Base-by-base conservation (phyloP, 768 basidiomycete genomes). In the Rhodotorula paludigena region DNA sequence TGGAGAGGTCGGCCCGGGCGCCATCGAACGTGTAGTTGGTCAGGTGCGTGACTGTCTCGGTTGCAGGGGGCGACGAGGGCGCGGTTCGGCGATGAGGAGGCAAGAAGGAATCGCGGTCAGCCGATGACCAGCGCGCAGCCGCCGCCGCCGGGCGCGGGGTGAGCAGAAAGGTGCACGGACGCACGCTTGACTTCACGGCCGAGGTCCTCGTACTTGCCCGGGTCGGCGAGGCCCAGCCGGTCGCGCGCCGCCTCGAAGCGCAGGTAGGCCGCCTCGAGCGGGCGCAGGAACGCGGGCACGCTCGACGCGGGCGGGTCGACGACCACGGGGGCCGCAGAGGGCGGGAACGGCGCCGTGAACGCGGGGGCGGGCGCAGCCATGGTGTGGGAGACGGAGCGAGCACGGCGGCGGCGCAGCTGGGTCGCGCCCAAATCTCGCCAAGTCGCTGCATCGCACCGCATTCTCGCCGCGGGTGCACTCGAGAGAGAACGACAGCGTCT, bases 1-100 rank as follows among this genome's bases (percentile, higher is more conserved):
- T 99, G 55, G 90, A 88, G 74, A 98, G 82, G 82, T 99, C 96
- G 39, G 94, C 96, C 74, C 93, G 84, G 35, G 89, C 96, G 72
- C 96, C 96, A 82, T 99, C 96, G 78, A 98, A 98, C 77, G 92
- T 86, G 81, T 88, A 94, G 82, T 94, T 96, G 52, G 87, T 89
- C 57, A 97, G 80, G 76, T 91, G 91, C 20, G 92, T 94, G 60
- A 85, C 93, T 97, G 78, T 4, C 23, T 20, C 5, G 41, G 14
- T 18, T 8, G 44, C 20, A 41, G 25, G 28, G 28, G 18, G 45
- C 23, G 41, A 28, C 33, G 28, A 36, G 18, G n/a, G n/a, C n/a
- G n/a, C n/a, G 39, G 23, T n/a, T 3, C 10, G 3, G 25, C 32
- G 30, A 39, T 7, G 53, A 20, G 41, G 51, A 11, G 41, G 25